Base-by-base conservation (phyloP, 345 rosid genomes). In the Salix caprea region DNA sequence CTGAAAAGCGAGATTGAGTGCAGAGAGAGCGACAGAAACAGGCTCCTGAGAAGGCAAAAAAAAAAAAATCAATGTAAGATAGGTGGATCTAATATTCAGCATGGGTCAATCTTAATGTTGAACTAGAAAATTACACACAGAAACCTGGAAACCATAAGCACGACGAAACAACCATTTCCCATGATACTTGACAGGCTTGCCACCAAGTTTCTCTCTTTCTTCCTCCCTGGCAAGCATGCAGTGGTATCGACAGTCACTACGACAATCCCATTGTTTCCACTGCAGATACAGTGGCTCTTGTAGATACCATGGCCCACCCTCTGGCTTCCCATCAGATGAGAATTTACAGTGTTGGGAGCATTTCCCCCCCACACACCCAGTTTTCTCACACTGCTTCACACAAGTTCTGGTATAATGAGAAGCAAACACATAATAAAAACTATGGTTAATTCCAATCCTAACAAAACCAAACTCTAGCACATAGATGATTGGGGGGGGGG, bases 201-300 rank as follows among this genome's bases (percentile, higher is more conserved):
- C 85, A 44, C 96, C 97, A 71, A 80, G 88, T 78, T 85, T 84
- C 74, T 75, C 81, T 69, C 93, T 86, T 73, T 92, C 95, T 84
- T 90, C 90, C 86, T 93, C 96, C 84, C 97, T 90, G 64, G 83
- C 75, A 85, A 93, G 86, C 97, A 95, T 95, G 74, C 99, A 92
- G 39, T 89, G 85, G 78, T 90, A 92, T 37, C 78, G 87, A 58
- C 97, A 92, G 73, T 90, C 92, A 76, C 87, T 85, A 50, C 46
- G 87, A 76, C 97, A 92, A 74, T 92, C 97, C 98, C 97, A 94
- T 44, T 94, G 96, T 84, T 92, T 94, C 97, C 98, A 94, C 75
- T 80, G 76, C 26, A 89, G 78, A 76, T 92, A 92, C 40, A 94
- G 94, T 6, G 98, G 97, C 76, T 94, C 97, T 82, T 94, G 97